Evolutionary conservation across 225 moss, liverwort and hornwort genomes (phyloP), one percentile per base, ranked within the genome.

Genomic region (Lunularia cruciata): DNA sequence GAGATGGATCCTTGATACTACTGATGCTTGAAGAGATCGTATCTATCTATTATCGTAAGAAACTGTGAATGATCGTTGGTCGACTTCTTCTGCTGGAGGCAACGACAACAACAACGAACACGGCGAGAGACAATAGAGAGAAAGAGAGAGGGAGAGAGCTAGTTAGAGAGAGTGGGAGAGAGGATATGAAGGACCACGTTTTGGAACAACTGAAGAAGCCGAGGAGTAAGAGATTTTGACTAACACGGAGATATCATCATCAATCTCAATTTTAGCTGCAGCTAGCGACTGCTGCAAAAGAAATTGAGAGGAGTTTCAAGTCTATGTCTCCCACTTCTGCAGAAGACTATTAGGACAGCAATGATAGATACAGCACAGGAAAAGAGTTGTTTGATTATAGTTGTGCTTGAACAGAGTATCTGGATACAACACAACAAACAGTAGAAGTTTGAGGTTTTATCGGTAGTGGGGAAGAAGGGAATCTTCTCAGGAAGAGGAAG

Each of bases 401-500:
- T 36, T 30, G 47, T 47, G 48, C n/a, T n/a, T n/a, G n/a, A n/a
- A n/a, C n/a, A 33, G 65, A n/a, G 47, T 65, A 30, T 31, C 28
- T 13, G 53, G 67, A 23, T 31, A 52, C 48, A n/a, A n/a, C n/a
- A n/a, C n/a, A n/a, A n/a, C n/a, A 36, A 52, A 46, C 45, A 64
- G 39, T 61, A 39, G 39, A 4, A 33, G 4, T 49, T 35, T 47
- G 47, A 33, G 67, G 3, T 51, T 33, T 26, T 51, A 52, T 67
- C 51, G 51, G 48, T 31, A 47, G 65, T 49, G 65, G 19, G 22
- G 48, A 37, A 23, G 39, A 13, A 55, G 13, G 20, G 37, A 60
- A 60, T 60, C 23, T 35, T 11, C 25, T n/a, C n/a, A n/a, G n/a
- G n/a, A n/a, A n/a, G n/a, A n/a, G 13, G 39, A 25, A 25, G 12